Conservation (phyloP, 495 filamentous ascomycete genomes). For the Penicillium cosmopolitanum region DNA sequence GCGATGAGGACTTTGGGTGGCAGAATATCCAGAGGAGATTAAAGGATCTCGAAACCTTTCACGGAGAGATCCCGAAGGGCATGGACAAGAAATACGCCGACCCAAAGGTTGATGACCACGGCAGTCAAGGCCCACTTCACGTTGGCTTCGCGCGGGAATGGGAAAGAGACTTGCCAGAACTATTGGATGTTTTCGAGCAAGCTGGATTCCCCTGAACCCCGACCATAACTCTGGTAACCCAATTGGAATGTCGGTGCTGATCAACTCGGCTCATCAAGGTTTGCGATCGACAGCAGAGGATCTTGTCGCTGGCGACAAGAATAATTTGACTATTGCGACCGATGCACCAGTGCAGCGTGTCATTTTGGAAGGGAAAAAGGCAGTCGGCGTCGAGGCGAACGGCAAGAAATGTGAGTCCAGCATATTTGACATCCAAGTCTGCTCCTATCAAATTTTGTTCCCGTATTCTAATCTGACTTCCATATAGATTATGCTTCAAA, state of each 20-base stretch:
- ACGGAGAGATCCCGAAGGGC: slow-evolving; percentile 41
- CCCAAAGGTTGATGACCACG: slow-evolving; percentile 43
- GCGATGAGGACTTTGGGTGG: slow-evolving; percentile 50
- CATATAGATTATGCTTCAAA: slow-evolving; percentile 27
- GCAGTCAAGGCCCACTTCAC: slow-evolving; percentile 48
- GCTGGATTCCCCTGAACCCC: slow-evolving; percentile 49
- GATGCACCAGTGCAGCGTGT: slow-evolving; percentile 50
- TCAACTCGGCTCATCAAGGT: slow-evolving; percentile 49
- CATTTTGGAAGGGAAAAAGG: slow-evolving; percentile 52
- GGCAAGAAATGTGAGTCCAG: slow-evolving; percentile 25
- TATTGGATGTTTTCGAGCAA: slow-evolving; percentile 42
- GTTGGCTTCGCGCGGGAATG: slow-evolving; percentile 46
- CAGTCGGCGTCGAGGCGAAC: slow-evolving; percentile 50
- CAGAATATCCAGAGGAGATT: slow-evolving; percentile 41
- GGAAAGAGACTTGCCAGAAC: slow-evolving; percentile 48
- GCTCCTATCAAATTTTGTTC: not conserved
- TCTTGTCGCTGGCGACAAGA: slow-evolving; percentile 37
- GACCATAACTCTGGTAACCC: slow-evolving; percentile 61
- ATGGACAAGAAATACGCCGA: slow-evolving; percentile 37
- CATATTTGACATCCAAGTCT: not conserved
- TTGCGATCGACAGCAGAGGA: slow-evolving; percentile 53
- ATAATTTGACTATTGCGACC: slow-evolving; percentile 54
- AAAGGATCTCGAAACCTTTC: slow-evolving; percentile 55
- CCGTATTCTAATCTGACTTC: not conserved
- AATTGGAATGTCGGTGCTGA: slow-evolving; percentile 52